Conservation (phyloP, 805 yeast genomes). For the Kuraishia piskuri region DNA sequence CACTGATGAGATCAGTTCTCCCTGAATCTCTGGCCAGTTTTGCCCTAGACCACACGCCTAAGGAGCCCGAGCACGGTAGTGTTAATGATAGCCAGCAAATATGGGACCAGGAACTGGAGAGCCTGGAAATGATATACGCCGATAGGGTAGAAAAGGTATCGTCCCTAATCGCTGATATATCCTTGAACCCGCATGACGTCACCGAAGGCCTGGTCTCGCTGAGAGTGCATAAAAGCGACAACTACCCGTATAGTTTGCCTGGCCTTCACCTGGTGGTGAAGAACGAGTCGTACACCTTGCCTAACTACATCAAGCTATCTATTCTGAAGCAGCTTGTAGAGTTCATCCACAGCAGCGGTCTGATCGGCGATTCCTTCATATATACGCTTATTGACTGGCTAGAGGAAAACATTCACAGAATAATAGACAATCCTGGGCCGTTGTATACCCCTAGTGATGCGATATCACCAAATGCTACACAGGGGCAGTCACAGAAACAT, state of each 20-base stretch:
- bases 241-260: slow-evolving; percentile 61
- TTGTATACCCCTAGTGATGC: slow-evolving; percentile 29
- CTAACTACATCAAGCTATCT: slow-evolving; percentile 63
- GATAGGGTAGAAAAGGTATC: slow-evolving; percentile 26
- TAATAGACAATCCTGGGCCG: slow-evolving; percentile 72
- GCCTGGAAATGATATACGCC: slow-evolving; percentile 53
- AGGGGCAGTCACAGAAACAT: background rate
- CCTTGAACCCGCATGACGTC: slow-evolving; percentile 23
- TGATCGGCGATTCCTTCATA: slow-evolving; percentile 65
- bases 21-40: slow-evolving; percentile 29
- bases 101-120: slow-evolving; percentile 75
- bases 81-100: slow-evolving; percentile 28
- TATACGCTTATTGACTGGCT: slow-evolving; percentile 73
- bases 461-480: background rate
- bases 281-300: slow-evolving; percentile 40
- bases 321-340: slow-evolving; percentile 37
- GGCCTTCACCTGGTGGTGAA: slow-evolving; percentile 52
- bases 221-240: slow-evolving; percentile 33
- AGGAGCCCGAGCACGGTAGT: slow-evolving; percentile 7
- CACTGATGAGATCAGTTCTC: slow-evolving; percentile 14
- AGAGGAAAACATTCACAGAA: slow-evolving; percentile 45
- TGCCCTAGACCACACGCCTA: too few relatives aligned
- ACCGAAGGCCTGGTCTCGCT: slow-evolving; percentile 19
- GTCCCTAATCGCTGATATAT: slow-evolving; percentile 24
- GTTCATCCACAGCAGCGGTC: slow-evolving; percentile 30